Evolutionary conservation across 495 filamentous ascomycete species (phyloP), one percentile per base, ranked within the genome.

Genomic region (Xylaria intraflava): DNA sequence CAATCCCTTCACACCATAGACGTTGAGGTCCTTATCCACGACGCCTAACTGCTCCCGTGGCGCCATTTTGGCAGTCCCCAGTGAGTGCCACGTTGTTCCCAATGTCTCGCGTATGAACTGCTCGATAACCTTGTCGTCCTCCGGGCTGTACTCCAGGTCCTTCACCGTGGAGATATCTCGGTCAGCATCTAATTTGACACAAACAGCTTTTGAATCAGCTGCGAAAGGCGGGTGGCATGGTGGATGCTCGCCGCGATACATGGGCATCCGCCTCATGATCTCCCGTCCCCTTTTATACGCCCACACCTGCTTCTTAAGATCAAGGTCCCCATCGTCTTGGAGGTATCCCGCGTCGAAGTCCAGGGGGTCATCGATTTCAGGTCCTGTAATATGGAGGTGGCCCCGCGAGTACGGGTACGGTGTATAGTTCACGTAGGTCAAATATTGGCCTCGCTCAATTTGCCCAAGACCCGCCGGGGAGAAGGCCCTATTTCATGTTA

Each of bases 361-460:
- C 12, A 68, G 55, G 0, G 65, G 63, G n/a, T 65, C 65, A 30
- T 56, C 29, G n/a, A 67, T 54, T 4, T 66, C 56, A 7, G 73
- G 62, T 3, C 66, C 61, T 11, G 70, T 79, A 57, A 84, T 79
- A 59, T 83, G 81, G 26, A 83, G 64, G 46, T 70, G 66, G 3
- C 81, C 81, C 1, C 80, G 78, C 7, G 79, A 80, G 47, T 74
- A 75, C 6, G 81, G 79, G 58, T 83, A 80, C 17, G 66, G 60
- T 8, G 73, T 73, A 56, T 66, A 82, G 11, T 17, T n/a, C n/a
- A n/a, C n/a, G n/a, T n/a, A n/a, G n/a, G n/a, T n/a, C n/a, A n/a
- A n/a, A n/a, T n/a, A n/a, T n/a, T n/a, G n/a, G n/a, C n/a, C n/a
- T n/a, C n/a, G n/a, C n/a, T n/a, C n/a, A n/a, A n/a, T n/a, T n/a